phyloP scores from a whole-genome alignment of 441 rosid species.

The Corymbia calophylla region DNA sequence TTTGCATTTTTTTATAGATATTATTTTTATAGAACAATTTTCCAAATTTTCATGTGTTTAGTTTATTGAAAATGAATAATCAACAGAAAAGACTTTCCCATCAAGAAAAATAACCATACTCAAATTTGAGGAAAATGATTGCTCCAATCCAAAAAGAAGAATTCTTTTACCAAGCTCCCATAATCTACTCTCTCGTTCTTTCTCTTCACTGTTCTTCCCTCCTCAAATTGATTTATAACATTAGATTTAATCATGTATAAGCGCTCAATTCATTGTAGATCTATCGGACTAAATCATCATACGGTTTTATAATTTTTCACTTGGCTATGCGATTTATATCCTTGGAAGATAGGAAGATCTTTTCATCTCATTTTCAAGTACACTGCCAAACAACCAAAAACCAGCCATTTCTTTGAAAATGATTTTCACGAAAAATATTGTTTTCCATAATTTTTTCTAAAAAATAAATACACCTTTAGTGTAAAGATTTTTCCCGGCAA shows the following conservation, averaged over 20 bases:
- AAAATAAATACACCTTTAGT: background rate
- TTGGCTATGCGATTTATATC: background rate
- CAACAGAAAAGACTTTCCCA: background rate
- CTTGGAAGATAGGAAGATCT: background rate
- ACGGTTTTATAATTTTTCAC: background rate
- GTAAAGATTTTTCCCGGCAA: background rate
- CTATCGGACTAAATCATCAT: background rate
- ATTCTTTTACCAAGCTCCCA: background rate
- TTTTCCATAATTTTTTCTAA: background rate
- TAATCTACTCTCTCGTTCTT: background rate
- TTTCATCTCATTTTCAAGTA: background rate
- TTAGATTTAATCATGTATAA: background rate
- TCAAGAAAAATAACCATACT: background rate
- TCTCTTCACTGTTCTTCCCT: background rate
- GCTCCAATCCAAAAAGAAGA: background rate
- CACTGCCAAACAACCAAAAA: background rate
- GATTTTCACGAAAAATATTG: background rate
- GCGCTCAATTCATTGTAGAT: background rate
- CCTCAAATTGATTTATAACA: background rate
- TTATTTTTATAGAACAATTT: background rate
- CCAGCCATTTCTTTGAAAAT: background rate
- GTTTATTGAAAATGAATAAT: background rate
- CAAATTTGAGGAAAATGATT: background rate
- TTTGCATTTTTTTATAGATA: background rate
- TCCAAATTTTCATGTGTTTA: background rate